Base-by-base conservation (phyloP, 2,329 filamentous ascomycete genomes). In the Fusarium globosum region DNA sequence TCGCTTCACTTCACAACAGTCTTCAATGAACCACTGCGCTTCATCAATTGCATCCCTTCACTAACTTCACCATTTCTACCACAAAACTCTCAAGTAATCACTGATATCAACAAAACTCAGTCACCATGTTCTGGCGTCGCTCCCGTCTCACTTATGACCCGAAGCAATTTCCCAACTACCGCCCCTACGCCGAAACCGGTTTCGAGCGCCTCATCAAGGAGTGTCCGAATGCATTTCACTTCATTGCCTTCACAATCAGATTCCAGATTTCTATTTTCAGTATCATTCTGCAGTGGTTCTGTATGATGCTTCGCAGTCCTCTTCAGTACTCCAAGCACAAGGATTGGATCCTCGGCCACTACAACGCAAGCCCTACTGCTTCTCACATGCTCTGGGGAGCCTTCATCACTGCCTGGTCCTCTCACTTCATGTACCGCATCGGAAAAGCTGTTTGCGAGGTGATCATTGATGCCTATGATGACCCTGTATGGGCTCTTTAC, bases 101-200 rank as follows among this genome's bases (percentile, higher is more conserved):
- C 49, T 46, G 28, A 43, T 26, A 45, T 23, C 21, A 16, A 39
- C 35, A 10, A 23, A 39, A 23, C 45, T 41, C 38, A 45, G 52
- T 53, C 58, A 65, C 23, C 14, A 69, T 72, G 59, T 42, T 74
- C 49, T 66, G 46, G 60, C 36, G 20, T 41, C 51, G 42, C 12
- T 48, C 56, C 16, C 52, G 26, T 39, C 70, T 55, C 23, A 38
- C 52, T 13, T 74, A 74, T 38, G 71, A 74, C 43, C 71, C 68
- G 23, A 72, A 72, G 30, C 60, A 74, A 11, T 74, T 62, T 33
- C 71, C 71, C 20, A 61, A 65, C 55, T 74, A 74, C 36, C 58
- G 46, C 39, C 68, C 69, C 4, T 28, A 63, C 26, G 53, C 53
- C 5, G 35, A 65, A 33, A 72, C 56, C 18, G 30, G 30, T 16